phyloP scores from a whole-genome alignment of 257 asterid species.

The Nicotiana sylvestris region DNA sequence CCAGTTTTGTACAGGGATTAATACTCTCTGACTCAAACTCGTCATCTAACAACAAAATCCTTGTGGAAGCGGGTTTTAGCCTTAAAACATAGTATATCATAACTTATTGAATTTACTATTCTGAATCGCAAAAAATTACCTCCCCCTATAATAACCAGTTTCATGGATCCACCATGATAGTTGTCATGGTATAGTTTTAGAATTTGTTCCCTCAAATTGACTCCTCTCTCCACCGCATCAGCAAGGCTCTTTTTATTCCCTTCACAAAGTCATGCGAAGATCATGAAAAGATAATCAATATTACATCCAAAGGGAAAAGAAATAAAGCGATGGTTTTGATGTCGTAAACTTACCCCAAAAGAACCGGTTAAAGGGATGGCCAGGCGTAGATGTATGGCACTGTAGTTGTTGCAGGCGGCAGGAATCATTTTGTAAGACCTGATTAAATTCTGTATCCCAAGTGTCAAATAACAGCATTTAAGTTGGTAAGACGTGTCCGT shows the following conservation, averaged over 20 bases:
- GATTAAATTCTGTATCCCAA: slow-evolving; percentile 72
- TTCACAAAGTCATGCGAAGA: slow-evolving; percentile 28
- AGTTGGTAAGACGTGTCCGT: not conserved
- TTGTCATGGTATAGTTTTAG: slow-evolving; percentile 64
- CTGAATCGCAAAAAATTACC: slow-evolving; percentile 35
- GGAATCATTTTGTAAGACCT: slow-evolving; percentile 78
- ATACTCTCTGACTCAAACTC: not conserved
- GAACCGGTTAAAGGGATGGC: slow-evolving; percentile 86
- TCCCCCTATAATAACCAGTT: slow-evolving; percentile 90
- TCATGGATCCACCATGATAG: slow-evolving; percentile 84
- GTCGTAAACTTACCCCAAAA: slow-evolving; percentile 62
- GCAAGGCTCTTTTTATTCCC: slow-evolving; percentile 94
- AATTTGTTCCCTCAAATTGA: slow-evolving; percentile 71
- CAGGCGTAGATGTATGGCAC: slow-evolving; percentile 70
- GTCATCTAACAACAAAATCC: not conserved
- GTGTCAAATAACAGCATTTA: not conserved
- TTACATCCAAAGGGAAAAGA: slow-evolving; percentile 14
- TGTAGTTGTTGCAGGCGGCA: slow-evolving; percentile 88
- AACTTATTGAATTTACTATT: not conserved
- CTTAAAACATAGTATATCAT: not conserved
- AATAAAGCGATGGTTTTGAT: slow-evolving; percentile 5
- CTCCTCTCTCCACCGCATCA: slow-evolving; percentile 88
- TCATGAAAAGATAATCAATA: not conserved
- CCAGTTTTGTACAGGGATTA: not conserved
- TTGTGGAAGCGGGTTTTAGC: not conserved